Percentiles rank a stretch among this genome's conserved stretches.
Conservation (phyloP, 805 yeast species). For the Starmerella scarabaei region DNA sequence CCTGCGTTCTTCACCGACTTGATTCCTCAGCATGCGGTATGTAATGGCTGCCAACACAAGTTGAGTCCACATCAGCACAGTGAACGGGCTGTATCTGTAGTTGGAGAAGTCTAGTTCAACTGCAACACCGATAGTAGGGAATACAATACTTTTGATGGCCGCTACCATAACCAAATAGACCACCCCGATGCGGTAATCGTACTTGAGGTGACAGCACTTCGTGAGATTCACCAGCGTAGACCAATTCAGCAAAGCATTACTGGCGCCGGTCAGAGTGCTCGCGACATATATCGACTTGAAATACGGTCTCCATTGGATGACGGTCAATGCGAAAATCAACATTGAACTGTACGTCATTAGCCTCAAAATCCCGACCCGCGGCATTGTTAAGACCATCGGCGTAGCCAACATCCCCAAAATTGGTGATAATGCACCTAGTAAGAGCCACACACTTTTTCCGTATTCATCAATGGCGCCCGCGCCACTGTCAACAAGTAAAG, state of each 20-base stretch:
- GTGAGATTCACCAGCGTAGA: neutral
- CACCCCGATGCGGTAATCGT: neutral
- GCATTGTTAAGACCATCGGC: neutral
- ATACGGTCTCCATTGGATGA: neutral
- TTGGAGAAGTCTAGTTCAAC: slow-evolving; percentile 5
- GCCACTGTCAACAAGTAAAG: slow-evolving; percentile 6
- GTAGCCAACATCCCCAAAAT: neutral
- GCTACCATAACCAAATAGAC: neutral
- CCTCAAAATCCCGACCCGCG: neutral
- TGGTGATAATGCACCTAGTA: neutral
- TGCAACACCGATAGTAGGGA: slow-evolving; percentile 8
- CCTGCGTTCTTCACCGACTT: slow-evolving; percentile 4
- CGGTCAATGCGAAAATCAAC: neutral
- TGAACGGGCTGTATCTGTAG: slow-evolving; percentile 1
- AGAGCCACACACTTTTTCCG: neutral
- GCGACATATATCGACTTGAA: neutral
- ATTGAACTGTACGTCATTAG: neutral
- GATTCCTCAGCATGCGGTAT: neutral
- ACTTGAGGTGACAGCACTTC: neutral
- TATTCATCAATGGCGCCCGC: slow-evolving; percentile 1
- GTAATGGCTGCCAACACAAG: slow-evolving; percentile 2
- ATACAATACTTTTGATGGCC: slow-evolving; percentile 1
- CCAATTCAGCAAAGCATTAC: neutral
- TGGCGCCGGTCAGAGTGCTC: slow-evolving; percentile 1
- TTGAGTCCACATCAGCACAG: neutral